Evolutionary conservation across 768 basidiomycete species (phyloP).

Genomic region (Lactifluus hygrophoroides): DNA sequence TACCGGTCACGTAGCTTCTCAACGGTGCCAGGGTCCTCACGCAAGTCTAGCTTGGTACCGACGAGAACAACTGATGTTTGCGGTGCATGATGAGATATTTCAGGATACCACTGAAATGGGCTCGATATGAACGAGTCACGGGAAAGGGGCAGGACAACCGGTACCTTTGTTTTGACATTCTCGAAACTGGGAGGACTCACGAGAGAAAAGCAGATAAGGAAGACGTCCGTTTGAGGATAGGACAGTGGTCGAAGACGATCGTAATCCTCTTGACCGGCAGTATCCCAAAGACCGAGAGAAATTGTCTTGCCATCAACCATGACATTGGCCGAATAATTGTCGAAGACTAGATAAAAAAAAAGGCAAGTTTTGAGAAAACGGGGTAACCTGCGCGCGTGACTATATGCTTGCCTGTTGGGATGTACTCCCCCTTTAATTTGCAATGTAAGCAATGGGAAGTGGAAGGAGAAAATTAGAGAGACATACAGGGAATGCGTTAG

Average conservation of each 20-base stretch:
- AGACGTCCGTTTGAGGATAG: constrained; percentile 99
- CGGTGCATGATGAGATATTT: constrained; percentile 96
- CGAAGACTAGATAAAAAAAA: constrained; percentile 61
- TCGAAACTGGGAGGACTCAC: constrained; percentile 98
- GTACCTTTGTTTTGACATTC: constrained; percentile 94
- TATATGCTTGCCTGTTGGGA: constrained; percentile 69
- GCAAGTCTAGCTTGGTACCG: constrained; percentile 95
- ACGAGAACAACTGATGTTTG: constrained; percentile 89
- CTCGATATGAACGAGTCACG: neutral
- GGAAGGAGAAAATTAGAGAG: neutral
- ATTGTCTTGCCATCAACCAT: constrained; percentile 99
- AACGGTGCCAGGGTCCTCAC: constrained; percentile 89
- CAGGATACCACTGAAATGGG: constrained; percentile 76
- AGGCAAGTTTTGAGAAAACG: neutral
- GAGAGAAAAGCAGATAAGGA: constrained; percentile 97
- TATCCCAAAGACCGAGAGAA: constrained; percentile 98
- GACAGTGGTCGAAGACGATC: constrained; percentile 95
- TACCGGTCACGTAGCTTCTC: constrained; percentile 90
- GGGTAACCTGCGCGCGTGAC: constrained; percentile 4
- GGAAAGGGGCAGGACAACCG: neutral
- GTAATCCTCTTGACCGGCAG: constrained; percentile 99
- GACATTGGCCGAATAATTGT: constrained; percentile 97
- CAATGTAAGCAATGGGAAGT: constrained; percentile 4
- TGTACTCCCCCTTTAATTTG: constrained; percentile 76
- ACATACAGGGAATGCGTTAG: constrained; percentile 91